A percentile compares a stretch with the other conserved stretches of the same genome.
These are phyloP conservation scores for Monosporozyma siamensis DNA, from an alignment of 805 yeast species.

Conservation along the genomic window DNA sequence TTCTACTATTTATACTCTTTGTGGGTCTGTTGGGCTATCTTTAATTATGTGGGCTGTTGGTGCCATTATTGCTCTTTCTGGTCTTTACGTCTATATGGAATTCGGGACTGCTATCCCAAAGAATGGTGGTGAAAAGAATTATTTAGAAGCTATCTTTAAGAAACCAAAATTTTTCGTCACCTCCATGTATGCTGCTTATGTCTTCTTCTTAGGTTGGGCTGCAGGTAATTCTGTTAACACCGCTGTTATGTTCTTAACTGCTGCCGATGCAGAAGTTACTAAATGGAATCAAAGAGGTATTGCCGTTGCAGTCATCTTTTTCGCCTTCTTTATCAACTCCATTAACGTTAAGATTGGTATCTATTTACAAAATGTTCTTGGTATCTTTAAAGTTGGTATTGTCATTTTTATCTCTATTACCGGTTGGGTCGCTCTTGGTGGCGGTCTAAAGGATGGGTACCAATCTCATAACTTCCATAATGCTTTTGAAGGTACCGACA, in stretches of 20 bases:
- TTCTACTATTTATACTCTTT: slow-evolving; percentile 39
- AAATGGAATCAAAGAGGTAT: slow-evolving; percentile 73
- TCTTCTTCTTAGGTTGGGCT: slow-evolving; percentile 76
- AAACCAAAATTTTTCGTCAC: slow-evolving; percentile 63
- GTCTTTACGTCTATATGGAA: slow-evolving; percentile 66
- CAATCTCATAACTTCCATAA: slow-evolving; percentile 52
- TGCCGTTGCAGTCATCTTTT: slow-evolving; percentile 65
- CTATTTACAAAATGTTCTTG: slow-evolving; percentile 53
- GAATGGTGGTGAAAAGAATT: slow-evolving; percentile 83
- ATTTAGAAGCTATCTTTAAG: slow-evolving; percentile 59
- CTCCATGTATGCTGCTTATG: slow-evolving; percentile 58
- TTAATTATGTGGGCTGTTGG: slow-evolving; percentile 71
- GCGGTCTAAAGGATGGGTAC: slow-evolving; percentile 45
- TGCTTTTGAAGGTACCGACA: slow-evolving; percentile 45
- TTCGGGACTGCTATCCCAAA: slow-evolving; percentile 70
- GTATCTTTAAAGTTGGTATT: slow-evolving; percentile 64
- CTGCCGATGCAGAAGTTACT: slow-evolving; percentile 58
- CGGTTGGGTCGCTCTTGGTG: slow-evolving; percentile 79
- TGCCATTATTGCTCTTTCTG: slow-evolving; percentile 54
- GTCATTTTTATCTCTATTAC: slow-evolving; percentile 60
- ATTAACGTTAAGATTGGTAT: slow-evolving; percentile 57
- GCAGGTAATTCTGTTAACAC: slow-evolving; percentile 75
- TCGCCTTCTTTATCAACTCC: slow-evolving; percentile 57
- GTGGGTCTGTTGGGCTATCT: slow-evolving; percentile 65
- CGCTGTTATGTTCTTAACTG: slow-evolving; percentile 67